phyloP scores from a whole-genome alignment of 2,329 filamentous ascomycete genomes.

The Cercospora citrullina region DNA sequence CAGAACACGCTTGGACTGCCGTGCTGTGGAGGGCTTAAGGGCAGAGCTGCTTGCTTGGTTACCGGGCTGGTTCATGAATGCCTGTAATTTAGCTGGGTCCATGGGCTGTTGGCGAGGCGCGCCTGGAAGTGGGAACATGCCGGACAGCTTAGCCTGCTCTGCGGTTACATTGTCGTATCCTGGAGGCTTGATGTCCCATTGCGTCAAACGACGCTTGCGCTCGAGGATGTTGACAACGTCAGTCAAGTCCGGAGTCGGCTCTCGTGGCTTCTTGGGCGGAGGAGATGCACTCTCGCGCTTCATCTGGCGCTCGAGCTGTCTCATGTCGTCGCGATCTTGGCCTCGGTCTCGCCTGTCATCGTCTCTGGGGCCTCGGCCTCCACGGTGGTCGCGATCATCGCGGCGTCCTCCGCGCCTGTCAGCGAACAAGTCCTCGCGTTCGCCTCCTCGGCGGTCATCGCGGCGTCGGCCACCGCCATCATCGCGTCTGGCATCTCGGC shows the following conservation, averaged over 20 bases:
- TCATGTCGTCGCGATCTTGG: slow-evolving; percentile 40
- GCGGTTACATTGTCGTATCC: slow-evolving; percentile 98
- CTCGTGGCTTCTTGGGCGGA: slow-evolving; percentile 83
- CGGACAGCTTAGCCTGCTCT: slow-evolving; percentile 95
- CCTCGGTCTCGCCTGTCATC: slow-evolving; percentile 40
- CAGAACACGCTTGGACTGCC: slow-evolving; percentile 90
- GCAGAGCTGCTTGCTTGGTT: slow-evolving; percentile 70
- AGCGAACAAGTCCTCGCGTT: slow-evolving; percentile 34
- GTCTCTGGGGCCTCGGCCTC: slow-evolving; percentile 39
- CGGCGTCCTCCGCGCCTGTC: slow-evolving; percentile 33
- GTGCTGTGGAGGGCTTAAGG: slow-evolving; percentile 87
- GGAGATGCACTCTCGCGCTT: slow-evolving; percentile 72
- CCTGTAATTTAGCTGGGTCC: slow-evolving; percentile 90
- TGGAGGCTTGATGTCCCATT: slow-evolving; percentile 99
- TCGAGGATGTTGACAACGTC: slow-evolving; percentile 78
- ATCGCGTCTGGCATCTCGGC: slow-evolving; percentile 57
- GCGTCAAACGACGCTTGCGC: slow-evolving; percentile 87
- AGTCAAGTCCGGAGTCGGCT: slow-evolving; percentile 93
- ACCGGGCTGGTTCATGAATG: slow-evolving; percentile 89
- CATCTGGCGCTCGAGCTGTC: slow-evolving; percentile 37
- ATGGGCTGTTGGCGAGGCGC: slow-evolving; percentile 93
- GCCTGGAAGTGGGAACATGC: slow-evolving; percentile 97
- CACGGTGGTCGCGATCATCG: slow-evolving; percentile 49
- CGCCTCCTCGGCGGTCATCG: slow-evolving; percentile 50
- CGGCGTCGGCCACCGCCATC: slow-evolving; percentile 54